These are phyloP conservation scores for Sonneratia alba DNA, from an alignment of 345 rosid species.

Conservation along the genomic window DNA sequence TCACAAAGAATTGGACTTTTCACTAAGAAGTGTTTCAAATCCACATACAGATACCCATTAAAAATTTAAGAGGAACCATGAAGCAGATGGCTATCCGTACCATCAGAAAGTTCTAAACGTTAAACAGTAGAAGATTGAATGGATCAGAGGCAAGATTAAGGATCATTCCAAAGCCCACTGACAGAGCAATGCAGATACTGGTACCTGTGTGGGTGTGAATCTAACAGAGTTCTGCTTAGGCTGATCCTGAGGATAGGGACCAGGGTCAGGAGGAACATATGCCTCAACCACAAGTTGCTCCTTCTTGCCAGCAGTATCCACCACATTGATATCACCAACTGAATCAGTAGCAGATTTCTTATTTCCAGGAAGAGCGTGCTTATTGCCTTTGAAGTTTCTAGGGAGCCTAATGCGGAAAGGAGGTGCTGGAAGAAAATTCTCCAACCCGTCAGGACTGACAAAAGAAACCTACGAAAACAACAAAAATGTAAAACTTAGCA, in stretches of 20 bases:
- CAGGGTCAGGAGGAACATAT: slow-evolving; percentile 88
- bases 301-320: slow-evolving; percentile 34
- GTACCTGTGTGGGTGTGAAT: slow-evolving; percentile 93
- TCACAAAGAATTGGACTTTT: not conserved
- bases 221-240: slow-evolving; percentile 90
- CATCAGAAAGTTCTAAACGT: not conserved
- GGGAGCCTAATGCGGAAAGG: slow-evolving; percentile 81
- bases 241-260: slow-evolving; percentile 99
- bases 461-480: slow-evolving; percentile 50
- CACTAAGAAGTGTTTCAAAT: not conserved
- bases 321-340: slow-evolving; percentile 36
- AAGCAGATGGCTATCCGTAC: not conserved
- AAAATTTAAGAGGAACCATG: not conserved
- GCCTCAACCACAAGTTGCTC: slow-evolving; percentile 83
- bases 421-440: slow-evolving; percentile 60
- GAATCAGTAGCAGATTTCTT: slow-evolving; percentile 37
- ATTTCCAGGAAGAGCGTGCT: slow-evolving; percentile 74
- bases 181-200: not conserved
- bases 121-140: not conserved
- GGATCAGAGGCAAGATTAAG: not conserved
- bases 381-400: slow-evolving; percentile 48
- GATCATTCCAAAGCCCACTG: not conserved
- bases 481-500: slow-evolving; percentile 6
- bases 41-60: not conserved
- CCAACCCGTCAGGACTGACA: slow-evolving; percentile 52